phyloP scores from a whole-genome alignment of 805 yeast species.

The Citeromyces matritensis region DNA sequence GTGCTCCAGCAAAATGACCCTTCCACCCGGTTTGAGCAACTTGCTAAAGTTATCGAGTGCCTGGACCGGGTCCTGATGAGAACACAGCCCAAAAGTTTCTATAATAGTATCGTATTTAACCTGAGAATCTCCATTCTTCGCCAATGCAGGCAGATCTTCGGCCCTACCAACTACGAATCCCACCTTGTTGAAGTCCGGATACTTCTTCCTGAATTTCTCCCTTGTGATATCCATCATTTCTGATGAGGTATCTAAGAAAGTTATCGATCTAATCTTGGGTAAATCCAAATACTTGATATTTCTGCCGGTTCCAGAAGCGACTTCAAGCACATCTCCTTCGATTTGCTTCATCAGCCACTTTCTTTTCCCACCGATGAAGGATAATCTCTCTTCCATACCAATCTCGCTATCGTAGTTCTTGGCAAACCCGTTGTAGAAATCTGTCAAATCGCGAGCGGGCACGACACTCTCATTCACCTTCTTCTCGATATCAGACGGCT shows the following conservation, averaged over 20 bases:
- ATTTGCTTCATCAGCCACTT: conserved; percentile 68
- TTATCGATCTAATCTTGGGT: conserved; percentile 48
- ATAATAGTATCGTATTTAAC: conserved; percentile 80
- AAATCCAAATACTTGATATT: conserved; percentile 65
- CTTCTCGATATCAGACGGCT: conserved; percentile 14
- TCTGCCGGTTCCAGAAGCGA: conserved; percentile 93
- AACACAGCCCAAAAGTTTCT: conserved; percentile 92
- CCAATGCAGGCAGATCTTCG: conserved; percentile 52
- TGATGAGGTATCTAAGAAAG: conserved; percentile 73
- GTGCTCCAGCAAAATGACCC: conserved; percentile 79
- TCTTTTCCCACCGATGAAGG: conserved; percentile 48
- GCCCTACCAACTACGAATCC: conserved; percentile 88
- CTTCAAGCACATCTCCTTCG: conserved; percentile 84
- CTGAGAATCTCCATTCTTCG: conserved; percentile 7
- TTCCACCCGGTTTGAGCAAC: conserved; percentile 78
- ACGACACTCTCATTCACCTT: conserved; percentile 26
- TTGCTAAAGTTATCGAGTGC: conserved; percentile 63
- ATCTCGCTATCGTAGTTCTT: conserved; percentile 69
- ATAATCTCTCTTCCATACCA: conserved; percentile 53
- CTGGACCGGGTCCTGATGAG: conserved; percentile 83
- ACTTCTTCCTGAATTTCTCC: conserved; percentile 52
- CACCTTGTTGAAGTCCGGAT: conserved; percentile 54
- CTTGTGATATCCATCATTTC: conserved; percentile 77
- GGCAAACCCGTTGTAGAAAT: conserved; percentile 66
- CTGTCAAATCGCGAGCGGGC: conserved; percentile 70